phyloP scores from a whole-genome alignment of 768 basidiomycete genomes.

The Tricholoma hemisulphureum region DNA sequence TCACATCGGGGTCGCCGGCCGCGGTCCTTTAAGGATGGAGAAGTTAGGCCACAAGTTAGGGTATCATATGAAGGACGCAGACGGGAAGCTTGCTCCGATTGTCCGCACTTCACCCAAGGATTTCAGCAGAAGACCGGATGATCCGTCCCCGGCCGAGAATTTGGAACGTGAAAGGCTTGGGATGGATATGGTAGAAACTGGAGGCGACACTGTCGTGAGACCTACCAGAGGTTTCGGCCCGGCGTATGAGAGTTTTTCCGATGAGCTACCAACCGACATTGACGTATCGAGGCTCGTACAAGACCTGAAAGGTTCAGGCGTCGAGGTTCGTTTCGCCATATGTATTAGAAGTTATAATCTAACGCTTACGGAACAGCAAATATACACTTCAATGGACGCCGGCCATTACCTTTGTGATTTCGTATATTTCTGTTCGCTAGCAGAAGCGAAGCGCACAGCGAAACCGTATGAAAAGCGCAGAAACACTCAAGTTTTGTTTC shows the following conservation, averaged over 20 bases:
- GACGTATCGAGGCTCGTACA: constrained; percentile 58
- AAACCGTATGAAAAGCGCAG: constrained; percentile 43
- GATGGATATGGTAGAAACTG: constrained; percentile 36
- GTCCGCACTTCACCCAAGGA: constrained; percentile 42
- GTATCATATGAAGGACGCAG: constrained; percentile 67
- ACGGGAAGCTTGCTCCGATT: constrained; percentile 54
- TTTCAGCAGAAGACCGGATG: constrained; percentile 38
- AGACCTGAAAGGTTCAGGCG: constrained; percentile 50
- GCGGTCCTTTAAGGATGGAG: constrained; percentile 64
- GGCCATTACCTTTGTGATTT: constrained; percentile 78
- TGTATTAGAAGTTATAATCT: not conserved
- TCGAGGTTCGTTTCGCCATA: constrained; percentile 38
- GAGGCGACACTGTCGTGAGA: constrained; percentile 35
- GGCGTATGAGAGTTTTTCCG: constrained; percentile 53
- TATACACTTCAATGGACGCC: constrained; percentile 72
- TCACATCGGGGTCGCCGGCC: constrained; percentile 66
- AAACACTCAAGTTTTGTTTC: constrained; percentile 56
- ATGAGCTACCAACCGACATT: constrained; percentile 59
- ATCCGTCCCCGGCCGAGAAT: constrained; percentile 34
- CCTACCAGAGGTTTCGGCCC: constrained; percentile 44
- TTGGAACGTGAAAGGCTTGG: constrained; percentile 37
- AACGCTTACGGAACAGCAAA: constrained; percentile 42
- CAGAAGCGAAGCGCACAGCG: constrained; percentile 56
- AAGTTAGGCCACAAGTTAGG: constrained; percentile 64
- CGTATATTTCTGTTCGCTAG: constrained; percentile 73